Evolutionary conservation across 2,329 filamentous ascomycete genomes (phyloP), one percentile per base, ranked within the genome.

Genomic region (Cryphonectria radicalis): DNA sequence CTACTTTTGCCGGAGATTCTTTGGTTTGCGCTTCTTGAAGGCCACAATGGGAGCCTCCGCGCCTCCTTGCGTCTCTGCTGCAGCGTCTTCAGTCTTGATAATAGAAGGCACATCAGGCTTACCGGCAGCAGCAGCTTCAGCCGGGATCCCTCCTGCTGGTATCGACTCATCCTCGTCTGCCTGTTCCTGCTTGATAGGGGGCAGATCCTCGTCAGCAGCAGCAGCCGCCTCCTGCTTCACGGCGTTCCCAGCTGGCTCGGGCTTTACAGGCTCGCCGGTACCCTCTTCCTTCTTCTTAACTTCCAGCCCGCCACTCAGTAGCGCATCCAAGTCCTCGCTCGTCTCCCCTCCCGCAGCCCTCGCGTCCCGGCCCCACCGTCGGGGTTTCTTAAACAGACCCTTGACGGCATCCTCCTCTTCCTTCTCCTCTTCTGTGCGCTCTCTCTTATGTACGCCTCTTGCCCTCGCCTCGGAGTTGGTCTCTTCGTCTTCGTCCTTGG

Each of bases 1-100:
- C 42, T 63, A 90, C 78, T 87, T 90, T 75, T 90, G 87, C 28
- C 89, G 86, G 50, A 90, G 84, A 66, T 86, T 88, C 83, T 90
- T 92, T 19, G 89, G 84, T 77, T 94, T 95, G 68, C 93, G 85
- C 82, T 94, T 95, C 82, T 95, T 95, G 81, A 95, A 96, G 3
- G 94, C 83, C 2, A 94, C 86, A 3, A 87, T 84, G 14, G 83
- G 77, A 3, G 78, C 74, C 13, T 75, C 77, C 32, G 70, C 73
- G 19, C 46, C 63, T 43, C n/a, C 63, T 62, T 64, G 17, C 25
- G 74, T 71, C 25, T 70, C 60, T 43, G 74, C 70, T 2, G 66
- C 70, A 3, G 67, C 66, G 11, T 76, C 76, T 65, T 83, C 80
- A 42, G 77, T 75, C 67, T 73, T 65, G 40, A 64, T 4, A 17